phyloP scores from a whole-genome alignment of 768 basidiomycete species.

The Galerina sulciceps region DNA sequence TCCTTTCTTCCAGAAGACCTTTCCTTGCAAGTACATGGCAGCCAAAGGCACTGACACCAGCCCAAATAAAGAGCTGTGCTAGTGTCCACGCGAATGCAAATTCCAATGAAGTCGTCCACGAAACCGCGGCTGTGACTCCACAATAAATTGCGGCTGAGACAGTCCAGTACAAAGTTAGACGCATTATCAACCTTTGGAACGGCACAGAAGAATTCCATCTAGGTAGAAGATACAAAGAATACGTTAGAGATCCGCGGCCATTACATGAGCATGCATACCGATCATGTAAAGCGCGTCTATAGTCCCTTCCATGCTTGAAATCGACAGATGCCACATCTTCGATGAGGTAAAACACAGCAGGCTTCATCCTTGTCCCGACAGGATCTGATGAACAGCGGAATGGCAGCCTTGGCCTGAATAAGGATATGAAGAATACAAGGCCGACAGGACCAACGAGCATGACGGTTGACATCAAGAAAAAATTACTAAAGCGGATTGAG shows the following conservation, averaged over 20 bases:
- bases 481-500: conserved; percentile 22
- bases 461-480: conserved; percentile 35
- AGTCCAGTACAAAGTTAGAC: conserved; percentile 30
- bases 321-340: conserved; percentile 36
- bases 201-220: conserved; percentile 30
- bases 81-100: conserved; percentile 36
- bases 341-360: conserved; percentile 33
- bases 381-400: conserved; percentile 34
- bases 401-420: conserved; percentile 27
- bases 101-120: conserved; percentile 26
- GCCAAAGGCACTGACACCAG: conserved; percentile 21
- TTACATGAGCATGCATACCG: conserved; percentile 18
- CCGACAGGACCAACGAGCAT: conserved; percentile 34
- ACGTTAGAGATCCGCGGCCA: background rate
- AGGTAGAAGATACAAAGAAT: background rate
- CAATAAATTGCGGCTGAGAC: conserved; percentile 26
- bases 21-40: conserved; percentile 20
- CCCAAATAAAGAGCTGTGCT: conserved; percentile 33
- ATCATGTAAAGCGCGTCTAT: conserved; percentile 25
- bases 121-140: conserved; percentile 32
- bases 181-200: conserved; percentile 29
- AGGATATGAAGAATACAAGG: conserved; percentile 29
- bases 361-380: conserved; percentile 31
- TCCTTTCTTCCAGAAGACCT: conserved; percentile 24
- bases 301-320: conserved; percentile 30